Evolutionary conservation across 305 asterid species (phyloP).

Genomic region (Fraxinus dipetala): DNA sequence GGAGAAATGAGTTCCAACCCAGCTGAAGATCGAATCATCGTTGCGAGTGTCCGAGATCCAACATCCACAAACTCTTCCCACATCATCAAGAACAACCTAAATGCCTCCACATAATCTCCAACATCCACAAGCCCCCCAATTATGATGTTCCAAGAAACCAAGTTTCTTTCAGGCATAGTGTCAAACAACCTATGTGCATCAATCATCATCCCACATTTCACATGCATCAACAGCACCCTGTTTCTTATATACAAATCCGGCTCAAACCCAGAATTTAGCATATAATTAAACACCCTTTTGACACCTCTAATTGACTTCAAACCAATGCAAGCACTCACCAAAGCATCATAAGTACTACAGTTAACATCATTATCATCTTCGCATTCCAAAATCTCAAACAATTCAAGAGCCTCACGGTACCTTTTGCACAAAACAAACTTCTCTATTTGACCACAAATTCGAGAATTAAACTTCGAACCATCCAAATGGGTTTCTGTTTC

Average conservation of each 20-base stretch:
- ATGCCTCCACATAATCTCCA: constrained; percentile 57
- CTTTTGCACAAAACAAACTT: constrained; percentile 57
- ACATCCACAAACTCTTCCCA: constrained; percentile 45
- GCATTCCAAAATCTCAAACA: constrained; percentile 65
- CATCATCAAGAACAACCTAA: constrained; percentile 57
- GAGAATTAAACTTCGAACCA: constrained; percentile 31
- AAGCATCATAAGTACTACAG: constrained; percentile 55
- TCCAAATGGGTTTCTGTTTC: constrained; percentile 19
- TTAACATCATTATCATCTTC: constrained; percentile 36
- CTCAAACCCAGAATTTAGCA: constrained; percentile 40
- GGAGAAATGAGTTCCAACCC: constrained; percentile 59
- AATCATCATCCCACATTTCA: constrained; percentile 74
- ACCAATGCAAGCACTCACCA: constrained; percentile 66
- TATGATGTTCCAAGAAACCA: constrained; percentile 67
- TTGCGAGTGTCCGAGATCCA: constrained; percentile 48
- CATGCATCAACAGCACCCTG: constrained; percentile 66
- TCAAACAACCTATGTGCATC: constrained; percentile 70
- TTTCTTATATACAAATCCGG: constrained; percentile 71
- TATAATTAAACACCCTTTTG: constrained; percentile 53
- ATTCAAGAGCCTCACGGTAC: constrained; percentile 64
- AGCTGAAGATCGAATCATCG: constrained; percentile 63
- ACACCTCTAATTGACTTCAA: constrained; percentile 61
- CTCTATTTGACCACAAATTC: constrained; percentile 61
- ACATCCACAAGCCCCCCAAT: constrained; percentile 67
- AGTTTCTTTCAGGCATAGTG: constrained; percentile 58